These are phyloP conservation scores for Fusarium austroafricanum DNA, from an alignment of 2,329 filamentous ascomycete species.

Conservation along the genomic window DNA sequence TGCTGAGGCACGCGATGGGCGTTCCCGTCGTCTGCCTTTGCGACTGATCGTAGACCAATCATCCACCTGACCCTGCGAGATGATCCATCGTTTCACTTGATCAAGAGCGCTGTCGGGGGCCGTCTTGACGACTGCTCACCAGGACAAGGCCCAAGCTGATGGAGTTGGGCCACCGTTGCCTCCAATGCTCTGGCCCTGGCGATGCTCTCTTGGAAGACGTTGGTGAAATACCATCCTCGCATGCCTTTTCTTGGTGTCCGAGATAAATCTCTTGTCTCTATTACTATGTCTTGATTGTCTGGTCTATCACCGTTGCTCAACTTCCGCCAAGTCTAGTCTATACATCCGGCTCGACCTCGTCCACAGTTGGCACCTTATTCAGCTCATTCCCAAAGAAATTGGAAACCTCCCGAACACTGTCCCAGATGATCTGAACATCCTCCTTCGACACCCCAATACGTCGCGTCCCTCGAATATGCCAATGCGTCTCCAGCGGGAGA, in stretches of 20 bases:
- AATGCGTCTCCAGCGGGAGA: slow-evolving; percentile 62
- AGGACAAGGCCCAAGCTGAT: no score
- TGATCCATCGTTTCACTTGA: no score
- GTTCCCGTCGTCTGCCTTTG: no score
- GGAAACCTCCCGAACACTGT: slow-evolving; percentile 41
- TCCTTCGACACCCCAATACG: slow-evolving; percentile 45
- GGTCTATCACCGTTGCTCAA: not conserved
- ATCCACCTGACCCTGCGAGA: no score
- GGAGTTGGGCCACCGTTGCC: no score
- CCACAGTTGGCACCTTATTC: slow-evolving; percentile 45
- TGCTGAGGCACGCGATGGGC: no score
- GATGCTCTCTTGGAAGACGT: no score
- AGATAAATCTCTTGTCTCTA: no score
- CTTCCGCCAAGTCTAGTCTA: not conserved
- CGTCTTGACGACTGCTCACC: no score
- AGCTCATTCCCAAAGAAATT: slow-evolving; percentile 43
- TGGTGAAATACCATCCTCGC: not conserved
- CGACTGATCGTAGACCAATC: no score
- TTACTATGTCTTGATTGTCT: not conserved
- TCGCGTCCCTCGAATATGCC: slow-evolving; percentile 58
- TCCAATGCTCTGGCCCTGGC: no score
- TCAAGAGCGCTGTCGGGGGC: no score
- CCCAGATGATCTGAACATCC: slow-evolving; percentile 45
- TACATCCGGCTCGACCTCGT: slow-evolving; percentile 47
- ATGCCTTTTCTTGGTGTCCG: not conserved